phyloP scores from a whole-genome alignment of 106 monocot species.

The Allium fistulosum region DNA sequence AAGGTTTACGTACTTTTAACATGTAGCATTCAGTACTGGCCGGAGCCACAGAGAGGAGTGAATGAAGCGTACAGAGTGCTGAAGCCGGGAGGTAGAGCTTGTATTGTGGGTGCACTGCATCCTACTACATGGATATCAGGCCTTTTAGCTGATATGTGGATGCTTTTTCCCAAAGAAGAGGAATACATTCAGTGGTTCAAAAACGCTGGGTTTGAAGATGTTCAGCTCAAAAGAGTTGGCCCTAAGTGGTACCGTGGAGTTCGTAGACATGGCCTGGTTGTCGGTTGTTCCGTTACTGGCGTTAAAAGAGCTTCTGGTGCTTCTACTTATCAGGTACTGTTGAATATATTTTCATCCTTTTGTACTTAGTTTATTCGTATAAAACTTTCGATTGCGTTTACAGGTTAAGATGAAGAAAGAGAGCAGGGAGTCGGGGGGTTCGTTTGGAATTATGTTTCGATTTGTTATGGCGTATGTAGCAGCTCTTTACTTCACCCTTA shows the following conservation, averaged over 20 bases:
- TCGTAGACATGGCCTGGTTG: background rate
- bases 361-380: background rate
- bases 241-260: constrained; percentile 1
- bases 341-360: background rate
- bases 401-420: no score
- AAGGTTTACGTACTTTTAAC: background rate
- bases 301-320: background rate
- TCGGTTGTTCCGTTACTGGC: background rate
- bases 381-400: no score
- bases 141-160: constrained; percentile 79
- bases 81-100: constrained; percentile 56
- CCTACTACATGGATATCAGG: constrained; percentile 79
- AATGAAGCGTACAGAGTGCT: constrained; percentile 71
- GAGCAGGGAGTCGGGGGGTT: no score
- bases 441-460: no score
- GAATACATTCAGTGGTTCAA: constrained; percentile 83
- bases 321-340: background rate
- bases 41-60: constrained; percentile 73
- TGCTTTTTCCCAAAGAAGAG: constrained; percentile 81
- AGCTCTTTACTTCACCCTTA: no score
- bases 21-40: constrained; percentile 88
- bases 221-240: constrained; percentile 30
- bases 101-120: constrained; percentile 65
- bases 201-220: constrained; percentile 76
- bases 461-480: no score